Evolutionary conservation across 371 early-diverging fungal species (phyloP).

Genomic region (Chytridiales sp.): DNA sequence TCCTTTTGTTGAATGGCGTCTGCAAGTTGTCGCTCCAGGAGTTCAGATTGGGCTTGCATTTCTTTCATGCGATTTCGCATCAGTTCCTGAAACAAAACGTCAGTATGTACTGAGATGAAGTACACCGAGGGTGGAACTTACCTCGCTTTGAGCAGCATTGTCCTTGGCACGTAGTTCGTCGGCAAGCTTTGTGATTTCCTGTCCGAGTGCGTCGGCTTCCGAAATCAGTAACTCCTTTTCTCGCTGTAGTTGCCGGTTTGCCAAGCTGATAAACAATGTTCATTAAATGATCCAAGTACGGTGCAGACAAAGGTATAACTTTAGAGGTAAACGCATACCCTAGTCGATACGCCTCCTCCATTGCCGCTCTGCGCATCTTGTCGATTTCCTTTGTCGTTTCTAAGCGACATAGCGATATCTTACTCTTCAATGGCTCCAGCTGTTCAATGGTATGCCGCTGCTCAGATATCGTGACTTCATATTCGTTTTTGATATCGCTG

Average conservation of each 20-base stretch:
- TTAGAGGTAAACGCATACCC: no score
- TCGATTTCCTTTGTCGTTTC: constrained; percentile 38
- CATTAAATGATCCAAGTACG: neutral
- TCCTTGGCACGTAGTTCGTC: constrained; percentile 35
- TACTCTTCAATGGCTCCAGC: constrained; percentile 36
- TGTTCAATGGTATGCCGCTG: constrained; percentile 25
- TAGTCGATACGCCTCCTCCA: constrained; percentile 9
- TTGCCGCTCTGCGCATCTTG: constrained; percentile 14
- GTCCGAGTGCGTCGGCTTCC: constrained; percentile 22
- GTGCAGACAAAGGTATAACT: no score
- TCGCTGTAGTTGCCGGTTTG: constrained; percentile 17
- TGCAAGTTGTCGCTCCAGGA: constrained; percentile 1
- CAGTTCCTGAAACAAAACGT: constrained; percentile 13
- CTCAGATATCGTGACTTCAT: constrained; percentile 34
- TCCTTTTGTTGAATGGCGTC: constrained; percentile 13
- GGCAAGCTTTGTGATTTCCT: constrained; percentile 16
- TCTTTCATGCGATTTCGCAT: constrained; percentile 16
- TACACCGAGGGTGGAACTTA: neutral
- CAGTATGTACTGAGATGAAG: neutral
- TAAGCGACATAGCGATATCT: constrained; percentile 32
- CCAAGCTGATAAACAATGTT: constrained; percentile 5
- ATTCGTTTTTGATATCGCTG: constrained; percentile 49
- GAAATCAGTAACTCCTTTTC: constrained; percentile 15
- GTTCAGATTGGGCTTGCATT: constrained; percentile 16
- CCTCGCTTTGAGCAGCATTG: constrained; percentile 12